Conservation (phyloP, 2,329 filamentous ascomycete genomes). For the Furcasterigmium sp. region DNA sequence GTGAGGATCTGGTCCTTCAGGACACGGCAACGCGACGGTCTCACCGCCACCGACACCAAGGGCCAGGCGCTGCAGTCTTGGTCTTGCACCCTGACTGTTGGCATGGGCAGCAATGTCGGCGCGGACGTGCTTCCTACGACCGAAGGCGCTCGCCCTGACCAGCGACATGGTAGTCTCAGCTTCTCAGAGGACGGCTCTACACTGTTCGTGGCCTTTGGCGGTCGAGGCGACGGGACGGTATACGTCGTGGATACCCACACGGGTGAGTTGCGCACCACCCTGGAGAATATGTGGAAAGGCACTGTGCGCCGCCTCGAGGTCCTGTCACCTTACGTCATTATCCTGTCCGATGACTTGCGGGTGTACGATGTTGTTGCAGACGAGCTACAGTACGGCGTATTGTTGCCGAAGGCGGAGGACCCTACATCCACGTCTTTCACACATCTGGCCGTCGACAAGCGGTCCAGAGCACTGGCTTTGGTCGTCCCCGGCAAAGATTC, state of each 20-base stretch:
- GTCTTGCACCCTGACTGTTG: conserved; percentile 50
- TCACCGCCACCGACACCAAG: conserved; percentile 53
- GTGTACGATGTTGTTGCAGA: conserved; percentile 85
- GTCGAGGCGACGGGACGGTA: conserved; percentile 53
- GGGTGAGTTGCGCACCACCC: conserved; percentile 60
- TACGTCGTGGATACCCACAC: conserved; percentile 71
- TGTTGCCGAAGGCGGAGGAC: conserved; percentile 37
- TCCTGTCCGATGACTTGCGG: conserved; percentile 66
- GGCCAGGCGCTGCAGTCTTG: conserved; percentile 65
- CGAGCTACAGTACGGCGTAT: conserved; percentile 61
- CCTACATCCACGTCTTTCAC: conserved; percentile 28
- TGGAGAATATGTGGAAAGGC: conserved; percentile 63
- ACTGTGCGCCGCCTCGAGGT: conserved; percentile 65
- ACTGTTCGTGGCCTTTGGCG: conserved; percentile 62
- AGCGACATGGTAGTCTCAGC: conserved; percentile 58
- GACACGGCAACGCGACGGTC: conserved; percentile 61
- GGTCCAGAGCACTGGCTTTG: conserved; percentile 62
- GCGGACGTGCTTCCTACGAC: conserved; percentile 25
- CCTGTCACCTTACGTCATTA: conserved; percentile 67
- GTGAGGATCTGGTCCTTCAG: conserved; percentile 80
- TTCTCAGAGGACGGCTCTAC: conserved; percentile 84
- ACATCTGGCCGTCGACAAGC: conserved; percentile 67
- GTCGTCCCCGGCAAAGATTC: conserved; percentile 42
- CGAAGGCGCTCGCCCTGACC: conserved; percentile 20
- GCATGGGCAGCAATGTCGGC: conserved; percentile 21